Percentiles rank a stretch among this genome's conserved stretches.
Conservation (phyloP, 75 land plant species). For the Larix kaempferi region DNA sequence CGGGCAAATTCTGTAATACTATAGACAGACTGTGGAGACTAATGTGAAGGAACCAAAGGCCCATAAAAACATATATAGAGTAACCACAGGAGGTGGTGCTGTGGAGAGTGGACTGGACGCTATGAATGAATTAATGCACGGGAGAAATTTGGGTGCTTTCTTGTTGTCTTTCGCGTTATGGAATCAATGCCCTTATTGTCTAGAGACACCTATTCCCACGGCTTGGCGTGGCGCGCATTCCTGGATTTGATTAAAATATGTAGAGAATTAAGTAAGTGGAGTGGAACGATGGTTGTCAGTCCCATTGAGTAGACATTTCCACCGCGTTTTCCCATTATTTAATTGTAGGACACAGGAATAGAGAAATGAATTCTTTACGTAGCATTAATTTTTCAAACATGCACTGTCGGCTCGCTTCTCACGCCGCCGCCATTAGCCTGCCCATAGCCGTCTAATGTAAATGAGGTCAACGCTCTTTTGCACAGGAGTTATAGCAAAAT, state of each 20-base stretch:
- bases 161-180: background rate
- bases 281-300: constrained; percentile 3
- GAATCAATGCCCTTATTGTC: constrained; percentile 1
- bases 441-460: too few relatives aligned
- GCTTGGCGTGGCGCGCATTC: too few relatives aligned
- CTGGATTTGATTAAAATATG: too few relatives aligned
- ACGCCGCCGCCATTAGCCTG: background rate
- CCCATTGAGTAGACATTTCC: constrained; percentile 2
- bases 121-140: background rate
- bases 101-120: background rate
- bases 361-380: constrained; percentile 3
- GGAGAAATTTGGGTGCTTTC: background rate
- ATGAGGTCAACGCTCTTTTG: background rate
- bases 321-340: background rate
- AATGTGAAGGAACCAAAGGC: background rate
- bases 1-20: too few relatives aligned
- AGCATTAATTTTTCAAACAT: background rate
- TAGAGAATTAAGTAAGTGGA: background rate
- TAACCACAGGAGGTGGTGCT: background rate
- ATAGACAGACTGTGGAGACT: background rate
- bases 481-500: too few relatives aligned
- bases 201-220: background rate
- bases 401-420: background rate
- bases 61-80: background rate
- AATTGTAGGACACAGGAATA: background rate